Percentiles rank a stretch among this genome's conserved stretches.
Evolutionary conservation across 495 filamentous ascomycete genomes (phyloP).

Genomic region (Umbilicaria muhlenbergii): DNA sequence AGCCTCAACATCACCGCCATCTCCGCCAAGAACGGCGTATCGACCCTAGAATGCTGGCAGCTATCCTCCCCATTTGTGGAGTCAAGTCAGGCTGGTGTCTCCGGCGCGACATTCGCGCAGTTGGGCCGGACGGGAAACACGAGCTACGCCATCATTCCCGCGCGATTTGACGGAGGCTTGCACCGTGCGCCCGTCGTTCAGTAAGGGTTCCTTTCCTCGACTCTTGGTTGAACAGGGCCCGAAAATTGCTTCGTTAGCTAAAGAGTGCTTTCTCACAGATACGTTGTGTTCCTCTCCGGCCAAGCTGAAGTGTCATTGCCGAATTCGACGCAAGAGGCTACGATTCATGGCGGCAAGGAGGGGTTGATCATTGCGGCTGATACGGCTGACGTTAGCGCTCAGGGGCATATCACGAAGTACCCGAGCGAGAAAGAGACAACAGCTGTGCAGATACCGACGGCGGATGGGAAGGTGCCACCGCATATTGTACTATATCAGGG

Average conservation of each 20-base stretch:
- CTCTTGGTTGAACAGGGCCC: not conserved
- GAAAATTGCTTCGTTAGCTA: not conserved
- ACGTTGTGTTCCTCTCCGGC: conserved; percentile 34
- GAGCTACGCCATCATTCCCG: conserved; percentile 26
- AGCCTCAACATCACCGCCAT: conserved; percentile 29
- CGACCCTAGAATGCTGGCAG: conserved; percentile 40
- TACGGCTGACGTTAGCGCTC: conserved; percentile 26
- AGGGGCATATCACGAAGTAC: conserved; percentile 34
- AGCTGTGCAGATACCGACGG: conserved; percentile 26
- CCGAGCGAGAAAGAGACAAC: conserved; percentile 27
- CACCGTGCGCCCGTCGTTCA: conserved; percentile 36
- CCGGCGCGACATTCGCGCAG: conserved; percentile 19
- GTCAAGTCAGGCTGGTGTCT: conserved; percentile 26
- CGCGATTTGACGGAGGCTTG: conserved; percentile 29
- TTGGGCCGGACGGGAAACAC: conserved; percentile 23
- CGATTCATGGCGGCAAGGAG: conserved; percentile 26
- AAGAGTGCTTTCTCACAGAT: conserved; percentile 18
- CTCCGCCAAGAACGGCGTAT: conserved; percentile 20
- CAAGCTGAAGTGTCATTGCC: conserved; percentile 35
- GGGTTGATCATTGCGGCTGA: conserved; percentile 35
- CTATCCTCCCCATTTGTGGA: conserved; percentile 24
- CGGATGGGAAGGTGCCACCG: conserved; percentile 19
- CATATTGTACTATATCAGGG: conserved; percentile 29
- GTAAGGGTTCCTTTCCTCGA: conserved; percentile 15
- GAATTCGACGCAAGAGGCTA: conserved; percentile 22